Evolutionary conservation across 2,329 filamentous ascomycete species (phyloP), one percentile per base, ranked within the genome.

Genomic region (Thelonectria blattea): DNA sequence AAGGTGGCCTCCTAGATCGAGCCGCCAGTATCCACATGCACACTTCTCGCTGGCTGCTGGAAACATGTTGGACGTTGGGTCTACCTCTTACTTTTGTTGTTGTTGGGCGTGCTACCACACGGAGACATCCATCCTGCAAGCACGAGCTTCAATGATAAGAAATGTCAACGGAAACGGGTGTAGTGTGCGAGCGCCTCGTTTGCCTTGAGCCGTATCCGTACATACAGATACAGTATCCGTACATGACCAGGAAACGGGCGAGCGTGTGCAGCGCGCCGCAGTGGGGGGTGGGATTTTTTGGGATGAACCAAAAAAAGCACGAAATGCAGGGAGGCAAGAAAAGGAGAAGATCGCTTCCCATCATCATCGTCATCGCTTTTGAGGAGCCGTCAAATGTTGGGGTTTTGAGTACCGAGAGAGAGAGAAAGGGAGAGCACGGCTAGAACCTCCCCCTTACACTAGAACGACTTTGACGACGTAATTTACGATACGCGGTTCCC

Each of bases 361-460:
- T 51, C 47, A 30, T 55, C 56, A 52, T 32, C 51, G 60, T 63
- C 65, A 69, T 68, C 66, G 61, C 66, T 60, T 24, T 24, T n/a
- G n/a, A n/a, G n/a, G 22, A 55, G 27, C 27, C 27, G 27, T 68
- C 64, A n/a, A 63, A 68, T 61, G 65, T 64, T 30, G 27, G 57
- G 57, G 48, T 60, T n/a, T 58, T 54, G n/a, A 17, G 18, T 15
- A 30, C 37, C 34, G 27, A 17, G 41, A n/a, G n/a, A n/a, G n/a
- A n/a, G n/a, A n/a, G n/a, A n/a, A n/a, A n/a, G n/a, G n/a, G 30
- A 20, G 27, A 39, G 47, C 5, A 37, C 27, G 22, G 7, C 22
- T 24, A 7, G 22, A 24, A n/a, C n/a, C n/a, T n/a, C 22, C 27
- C 27, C 27, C 5, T 30, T 30, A 7, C 27, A 9, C 27, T 30